phyloP scores from a whole-genome alignment of 495 filamentous ascomycete genomes.

The Chaetomidium leptoderma region DNA sequence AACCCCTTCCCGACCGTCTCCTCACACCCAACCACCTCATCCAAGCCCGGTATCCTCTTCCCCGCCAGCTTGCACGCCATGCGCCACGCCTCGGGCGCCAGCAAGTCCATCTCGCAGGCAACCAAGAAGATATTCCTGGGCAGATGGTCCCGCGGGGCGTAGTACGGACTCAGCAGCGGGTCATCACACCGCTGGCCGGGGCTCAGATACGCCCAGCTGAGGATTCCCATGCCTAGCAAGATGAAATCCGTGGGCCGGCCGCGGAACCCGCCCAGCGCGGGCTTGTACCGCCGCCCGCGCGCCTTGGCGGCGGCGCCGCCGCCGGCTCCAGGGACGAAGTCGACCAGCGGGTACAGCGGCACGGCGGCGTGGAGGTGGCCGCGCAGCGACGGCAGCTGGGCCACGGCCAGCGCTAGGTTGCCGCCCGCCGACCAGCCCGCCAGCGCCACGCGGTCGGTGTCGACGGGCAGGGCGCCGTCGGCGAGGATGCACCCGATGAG shows the following conservation, averaged over 20 bases:
- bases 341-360: slow-evolving; percentile 34
- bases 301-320: slow-evolving; percentile 13
- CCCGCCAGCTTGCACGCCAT: slow-evolving; percentile 35
- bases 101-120: slow-evolving; percentile 49
- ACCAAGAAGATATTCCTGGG: slow-evolving; percentile 45
- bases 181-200: slow-evolving; percentile 22
- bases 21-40: slow-evolving; percentile 38
- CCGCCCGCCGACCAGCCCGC: slow-evolving; percentile 38
- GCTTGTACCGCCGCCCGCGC: slow-evolving; percentile 32
- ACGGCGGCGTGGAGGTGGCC: slow-evolving; percentile 30
- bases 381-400: slow-evolving; percentile 28
- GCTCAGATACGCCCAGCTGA: slow-evolving; percentile 36
- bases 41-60: slow-evolving; percentile 17
- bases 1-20: slow-evolving; percentile 23
- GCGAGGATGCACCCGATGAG: slow-evolving; percentile 26
- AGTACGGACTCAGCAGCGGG: slow-evolving; percentile 32
- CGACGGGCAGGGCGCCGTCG: slow-evolving; percentile 33
- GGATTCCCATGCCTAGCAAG: slow-evolving; percentile 16
- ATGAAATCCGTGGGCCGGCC: slow-evolving; percentile 25
- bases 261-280: slow-evolving; percentile 30
- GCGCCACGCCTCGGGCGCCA: slow-evolving; percentile 34
- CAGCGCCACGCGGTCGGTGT: slow-evolving; percentile 32
- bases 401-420: slow-evolving; percentile 32
- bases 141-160: slow-evolving; percentile 26
- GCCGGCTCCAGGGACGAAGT: slow-evolving; percentile 20